These are phyloP conservation scores for Yueomyces sinensis DNA, from an alignment of 805 yeast species.

Conservation along the genomic window DNA sequence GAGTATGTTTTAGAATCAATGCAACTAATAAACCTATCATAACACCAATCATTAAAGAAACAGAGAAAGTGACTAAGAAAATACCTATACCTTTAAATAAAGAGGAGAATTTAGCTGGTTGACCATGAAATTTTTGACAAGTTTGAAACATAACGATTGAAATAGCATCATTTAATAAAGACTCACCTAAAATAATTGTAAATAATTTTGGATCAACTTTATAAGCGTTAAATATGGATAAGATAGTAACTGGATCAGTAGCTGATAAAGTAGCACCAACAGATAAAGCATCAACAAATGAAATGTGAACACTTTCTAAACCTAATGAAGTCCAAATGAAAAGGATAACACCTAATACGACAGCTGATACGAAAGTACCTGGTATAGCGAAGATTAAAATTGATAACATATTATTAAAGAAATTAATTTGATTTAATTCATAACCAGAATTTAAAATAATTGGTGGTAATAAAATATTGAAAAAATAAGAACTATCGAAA, in stretches of 20 bases:
- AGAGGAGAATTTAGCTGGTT: constrained; percentile 58
- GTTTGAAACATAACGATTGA: constrained; percentile 99
- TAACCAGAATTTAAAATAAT: constrained; percentile 93
- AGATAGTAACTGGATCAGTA: constrained; percentile 94
- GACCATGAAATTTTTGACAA: constrained; percentile 90
- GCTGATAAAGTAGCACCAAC: constrained; percentile 98
- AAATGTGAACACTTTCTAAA: constrained; percentile 72
- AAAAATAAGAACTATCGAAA: constrained; percentile 87
- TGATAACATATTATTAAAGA: constrained; percentile 82
- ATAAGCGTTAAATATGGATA: constrained; percentile 92
- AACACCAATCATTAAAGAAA: constrained; percentile 82
- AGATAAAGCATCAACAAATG: constrained; percentile 93
- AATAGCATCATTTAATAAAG: constrained; percentile 90
- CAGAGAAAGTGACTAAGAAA: constrained; percentile 84
- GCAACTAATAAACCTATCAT: constrained; percentile 84
- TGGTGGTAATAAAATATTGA: constrained; percentile 89
- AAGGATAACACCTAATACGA: constrained; percentile 78
- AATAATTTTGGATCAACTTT: constrained; percentile 96
- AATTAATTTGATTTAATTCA: constrained; percentile 90
- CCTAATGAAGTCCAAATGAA: constrained; percentile 89
- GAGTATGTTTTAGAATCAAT: constrained; percentile 78
- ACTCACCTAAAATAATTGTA: constrained; percentile 95
- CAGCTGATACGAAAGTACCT: constrained; percentile 86
- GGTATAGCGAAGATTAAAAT: constrained; percentile 92
- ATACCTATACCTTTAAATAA: constrained; percentile 88